Evolutionary conservation across 176 grass and related monocot genomes (phyloP).

Genomic region (Musa schizocarpa): DNA sequence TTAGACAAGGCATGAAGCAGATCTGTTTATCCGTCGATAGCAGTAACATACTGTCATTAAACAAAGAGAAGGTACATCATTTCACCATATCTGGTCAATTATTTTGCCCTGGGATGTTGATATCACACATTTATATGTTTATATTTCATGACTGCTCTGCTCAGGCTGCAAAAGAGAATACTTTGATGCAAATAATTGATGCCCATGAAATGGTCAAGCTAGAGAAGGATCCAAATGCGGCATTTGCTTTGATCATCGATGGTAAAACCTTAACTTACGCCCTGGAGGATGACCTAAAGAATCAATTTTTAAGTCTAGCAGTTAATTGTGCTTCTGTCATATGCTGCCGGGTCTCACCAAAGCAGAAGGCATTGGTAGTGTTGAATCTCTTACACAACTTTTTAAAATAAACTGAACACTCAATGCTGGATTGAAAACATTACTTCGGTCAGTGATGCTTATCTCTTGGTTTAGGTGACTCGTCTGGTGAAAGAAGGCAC

Average conservation of each 20-base stretch:
- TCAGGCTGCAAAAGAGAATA: slow-evolving; percentile 75
- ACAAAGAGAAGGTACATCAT: slow-evolving; percentile 57
- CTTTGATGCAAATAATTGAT: slow-evolving; percentile 69
- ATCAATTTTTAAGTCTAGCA: slow-evolving; percentile 80
- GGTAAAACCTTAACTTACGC: slow-evolving; percentile 72
- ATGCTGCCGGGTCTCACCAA: slow-evolving; percentile 90
- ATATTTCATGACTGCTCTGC: slow-evolving; percentile 42
- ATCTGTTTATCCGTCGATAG: slow-evolving; percentile 55
- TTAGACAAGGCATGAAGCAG: slow-evolving; percentile 92
- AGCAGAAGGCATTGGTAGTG: slow-evolving; percentile 92
- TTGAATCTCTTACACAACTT: background rate
- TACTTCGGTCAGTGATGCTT: background rate
- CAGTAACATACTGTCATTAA: slow-evolving; percentile 51
- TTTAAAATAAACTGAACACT: background rate
- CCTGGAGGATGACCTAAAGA: slow-evolving; percentile 79
- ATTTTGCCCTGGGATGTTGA: background rate
- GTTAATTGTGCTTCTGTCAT: slow-evolving; percentile 88
- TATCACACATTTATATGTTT: slow-evolving; percentile 38
- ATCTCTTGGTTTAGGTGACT: slow-evolving; percentile 53
- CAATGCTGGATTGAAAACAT: background rate
- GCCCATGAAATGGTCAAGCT: slow-evolving; percentile 82
- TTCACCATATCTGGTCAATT: slow-evolving; percentile 17
- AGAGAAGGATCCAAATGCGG: slow-evolving; percentile 88
- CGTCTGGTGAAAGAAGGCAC: slow-evolving; percentile 88
- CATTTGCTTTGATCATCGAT: slow-evolving; percentile 95